These are phyloP conservation scores for Quercus rubra DNA, from an alignment of 306 rosid species.

Conservation along the genomic window DNA sequence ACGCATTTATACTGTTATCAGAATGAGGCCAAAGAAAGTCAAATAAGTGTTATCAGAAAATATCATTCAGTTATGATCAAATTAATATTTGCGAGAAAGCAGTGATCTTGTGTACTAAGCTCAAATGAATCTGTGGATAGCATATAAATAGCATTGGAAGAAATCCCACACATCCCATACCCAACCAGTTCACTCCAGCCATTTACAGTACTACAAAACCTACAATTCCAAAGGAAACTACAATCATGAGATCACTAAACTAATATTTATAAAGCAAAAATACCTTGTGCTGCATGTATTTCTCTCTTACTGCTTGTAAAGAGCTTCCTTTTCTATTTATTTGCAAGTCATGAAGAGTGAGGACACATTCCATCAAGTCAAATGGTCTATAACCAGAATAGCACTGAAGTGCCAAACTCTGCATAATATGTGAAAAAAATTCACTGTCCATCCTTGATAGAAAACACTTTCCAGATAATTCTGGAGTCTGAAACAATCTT, in stretches of 20 bases:
- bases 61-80: background rate
- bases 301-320: conserved; percentile 30
- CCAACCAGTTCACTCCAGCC: background rate
- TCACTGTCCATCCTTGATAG: background rate
- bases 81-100: background rate
- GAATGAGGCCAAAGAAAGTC: background rate
- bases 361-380: conserved; percentile 39
- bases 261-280: background rate
- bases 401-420: conserved; percentile 30
- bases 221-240: background rate
- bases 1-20: conserved; percentile 35
- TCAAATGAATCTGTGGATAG: background rate
- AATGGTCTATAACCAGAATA: conserved; percentile 33
- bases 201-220: background rate
- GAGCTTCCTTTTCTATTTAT: conserved; percentile 21
- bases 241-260: background rate
- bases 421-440: conserved; percentile 1
- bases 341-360: conserved; percentile 41
- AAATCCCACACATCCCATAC: background rate
- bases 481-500: background rate
- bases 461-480: background rate
- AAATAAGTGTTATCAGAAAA: background rate
- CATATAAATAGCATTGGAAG: background rate
- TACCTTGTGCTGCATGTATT: conserved; percentile 42
- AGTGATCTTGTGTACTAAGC: background rate